These are phyloP conservation scores for Paraphoma chrysanthemicola DNA, from an alignment of 2,329 filamentous ascomycete species.

Conservation along the genomic window DNA sequence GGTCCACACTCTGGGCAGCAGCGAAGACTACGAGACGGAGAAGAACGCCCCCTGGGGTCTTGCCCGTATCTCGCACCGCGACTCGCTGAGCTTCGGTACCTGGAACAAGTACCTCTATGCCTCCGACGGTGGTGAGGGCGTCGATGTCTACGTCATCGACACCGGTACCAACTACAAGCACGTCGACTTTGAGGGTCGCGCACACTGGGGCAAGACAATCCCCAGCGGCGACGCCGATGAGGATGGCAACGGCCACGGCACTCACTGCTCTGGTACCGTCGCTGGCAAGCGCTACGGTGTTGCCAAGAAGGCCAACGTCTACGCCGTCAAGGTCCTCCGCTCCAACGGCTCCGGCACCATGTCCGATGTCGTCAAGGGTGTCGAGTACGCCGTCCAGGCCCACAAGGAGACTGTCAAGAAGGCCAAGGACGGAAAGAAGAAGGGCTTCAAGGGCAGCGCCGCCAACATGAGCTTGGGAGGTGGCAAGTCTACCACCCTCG, in stretches of 20 bases:
- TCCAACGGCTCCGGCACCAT: slow-evolving; percentile 98
- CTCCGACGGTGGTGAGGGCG: slow-evolving; percentile 89
- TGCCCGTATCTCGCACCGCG: slow-evolving; percentile 94
- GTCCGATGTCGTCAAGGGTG: slow-evolving; percentile 98
- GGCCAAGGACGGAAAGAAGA: slow-evolving; percentile 85
- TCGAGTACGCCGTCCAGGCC: slow-evolving; percentile 87
- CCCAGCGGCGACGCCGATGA: slow-evolving; percentile 81
- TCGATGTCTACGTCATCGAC: slow-evolving; percentile 98
- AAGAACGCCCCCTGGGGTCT: slow-evolving; percentile 98
- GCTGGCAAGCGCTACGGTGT: slow-evolving; percentile 99
- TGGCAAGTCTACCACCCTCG: slow-evolving; percentile 92
- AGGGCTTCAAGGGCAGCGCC: slow-evolving; percentile 98
- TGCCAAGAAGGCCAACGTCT: slow-evolving; percentile 96
- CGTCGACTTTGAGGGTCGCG: slow-evolving; percentile 96
- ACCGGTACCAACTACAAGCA: slow-evolving; percentile 94
- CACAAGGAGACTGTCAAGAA: slow-evolving; percentile 78
- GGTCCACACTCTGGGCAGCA: slow-evolving; percentile 76
- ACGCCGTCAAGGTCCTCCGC: slow-evolving; percentile 96
- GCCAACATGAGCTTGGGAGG: slow-evolving; percentile 99
- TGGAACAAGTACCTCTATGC: slow-evolving; percentile 99
- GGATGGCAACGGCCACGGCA: slow-evolving; percentile 98
- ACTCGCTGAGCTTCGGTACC: slow-evolving; percentile 83
- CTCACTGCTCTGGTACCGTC: slow-evolving; percentile 98
- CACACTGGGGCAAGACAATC: slow-evolving; percentile 96
- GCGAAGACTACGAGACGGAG: slow-evolving; percentile 67